Base-by-base conservation (phyloP, 2,329 filamentous ascomycete species). In the Ascochyta pisi region DNA sequence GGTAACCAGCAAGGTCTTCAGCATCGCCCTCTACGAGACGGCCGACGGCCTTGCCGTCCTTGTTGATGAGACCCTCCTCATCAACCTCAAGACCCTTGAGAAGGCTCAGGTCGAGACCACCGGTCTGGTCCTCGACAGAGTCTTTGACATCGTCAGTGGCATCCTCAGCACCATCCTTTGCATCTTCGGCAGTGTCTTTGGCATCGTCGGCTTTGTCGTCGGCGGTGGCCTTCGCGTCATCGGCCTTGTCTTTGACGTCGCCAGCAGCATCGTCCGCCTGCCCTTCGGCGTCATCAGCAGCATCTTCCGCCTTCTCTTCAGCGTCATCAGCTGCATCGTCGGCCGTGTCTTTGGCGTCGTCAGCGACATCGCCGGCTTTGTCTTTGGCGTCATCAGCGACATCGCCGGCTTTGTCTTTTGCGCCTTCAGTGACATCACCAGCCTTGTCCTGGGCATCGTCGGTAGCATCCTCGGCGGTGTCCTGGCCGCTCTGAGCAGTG, bases 1-100 rank as follows among this genome's bases (percentile, higher is more conserved):
- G 75, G 66, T 83, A 83, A 33, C 81, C 81, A 45, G 73, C 77
- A 41, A 83, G 79, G 57, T 82, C 80, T 66, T 83, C 80, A 22
- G 80, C 80, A 53, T 83, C 81, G 55, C 81, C 81, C 65, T 83
- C 81, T 27, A 78, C 79, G 38, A 83, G 79, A 45, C 76, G 76
- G 50, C 80, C 81, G 49, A 83, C 70, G 3, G 74, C 65, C 46
- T 82, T 81, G 63, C 81, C 81, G 29, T 82, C 78, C 47, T 76
- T 70, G 62, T 80, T 75, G 61, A 86, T 79, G 29, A 79, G 71
- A 31, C 84, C 84, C 24, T 84, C 83, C 46, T 83, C 80, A 39
- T 83, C 76, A 24, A 85, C 82, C 61, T 82, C 79, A 42, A 82
- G 76, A 47, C 79, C 81, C 65, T 81, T 81, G 54, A 83, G 75